phyloP scores from a whole-genome alignment of 2,329 filamentous ascomycete species.

The Colletotrichum aenigma region DNA sequence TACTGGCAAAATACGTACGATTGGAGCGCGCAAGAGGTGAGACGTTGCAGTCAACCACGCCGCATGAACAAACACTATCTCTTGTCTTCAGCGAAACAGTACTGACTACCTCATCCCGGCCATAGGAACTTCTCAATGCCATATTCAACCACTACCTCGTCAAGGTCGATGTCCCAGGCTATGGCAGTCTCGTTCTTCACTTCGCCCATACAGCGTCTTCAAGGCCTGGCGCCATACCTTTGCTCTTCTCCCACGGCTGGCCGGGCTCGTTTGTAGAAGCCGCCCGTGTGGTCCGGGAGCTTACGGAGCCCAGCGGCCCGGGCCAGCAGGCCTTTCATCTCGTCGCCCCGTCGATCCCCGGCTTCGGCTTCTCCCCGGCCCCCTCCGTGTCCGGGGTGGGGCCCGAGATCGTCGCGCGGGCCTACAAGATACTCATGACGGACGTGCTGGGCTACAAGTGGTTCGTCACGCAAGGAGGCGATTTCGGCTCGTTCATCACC shows the following conservation, averaged over 20 bases:
- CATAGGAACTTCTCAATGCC: background rate
- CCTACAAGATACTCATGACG: constrained; percentile 41
- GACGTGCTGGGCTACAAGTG: constrained; percentile 38
- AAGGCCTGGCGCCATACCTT: constrained; percentile 36
- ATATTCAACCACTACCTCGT: constrained; percentile 17
- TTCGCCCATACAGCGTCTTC: constrained; percentile 32
- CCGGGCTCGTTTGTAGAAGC: constrained; percentile 45
- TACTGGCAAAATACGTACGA: background rate
- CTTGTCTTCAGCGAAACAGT: too few relatives aligned
- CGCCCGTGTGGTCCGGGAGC: constrained; percentile 30
- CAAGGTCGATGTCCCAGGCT: constrained; percentile 18
- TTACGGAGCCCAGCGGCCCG: constrained; percentile 28
- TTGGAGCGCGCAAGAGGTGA: background rate
- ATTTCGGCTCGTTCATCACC: constrained; percentile 27
- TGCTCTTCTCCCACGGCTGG: constrained; percentile 48
- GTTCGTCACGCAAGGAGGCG: constrained; percentile 36
- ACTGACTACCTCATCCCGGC: background rate
- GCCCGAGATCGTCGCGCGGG: constrained; percentile 29
- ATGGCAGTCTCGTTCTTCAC: constrained; percentile 28
- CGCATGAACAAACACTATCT: background rate
- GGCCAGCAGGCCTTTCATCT: constrained; percentile 46
- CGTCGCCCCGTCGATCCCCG: constrained; percentile 47
- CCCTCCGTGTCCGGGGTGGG: constrained; percentile 34
- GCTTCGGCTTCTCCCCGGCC: constrained; percentile 45
- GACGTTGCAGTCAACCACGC: background rate